phyloP scores from a whole-genome alignment of 2,329 filamentous ascomycete genomes.

The Microcyclospora tardicrescens region DNA sequence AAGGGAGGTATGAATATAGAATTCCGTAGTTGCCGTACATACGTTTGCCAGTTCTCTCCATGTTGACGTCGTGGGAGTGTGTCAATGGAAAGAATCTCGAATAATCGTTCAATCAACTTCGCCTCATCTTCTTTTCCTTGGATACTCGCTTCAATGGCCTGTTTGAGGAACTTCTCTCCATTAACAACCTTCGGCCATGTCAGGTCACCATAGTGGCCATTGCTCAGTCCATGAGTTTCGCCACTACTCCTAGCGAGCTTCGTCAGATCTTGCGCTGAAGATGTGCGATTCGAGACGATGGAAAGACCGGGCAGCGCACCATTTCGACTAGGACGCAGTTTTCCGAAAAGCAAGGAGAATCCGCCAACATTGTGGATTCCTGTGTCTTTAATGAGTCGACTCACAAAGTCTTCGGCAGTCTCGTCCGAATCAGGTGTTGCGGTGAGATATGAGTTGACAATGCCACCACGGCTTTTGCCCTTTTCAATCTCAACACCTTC shows the following conservation, averaged over 20 bases:
- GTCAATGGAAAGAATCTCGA: constrained; percentile 41
- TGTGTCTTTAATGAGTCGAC: constrained; percentile 41
- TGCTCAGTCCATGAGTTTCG: constrained; percentile 48
- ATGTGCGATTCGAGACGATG: constrained; percentile 50
- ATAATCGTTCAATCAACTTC: constrained; percentile 39
- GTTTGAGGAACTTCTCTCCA: constrained; percentile 41
- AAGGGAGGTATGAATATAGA: constrained; percentile 49
- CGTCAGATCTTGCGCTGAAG: constrained; percentile 36
- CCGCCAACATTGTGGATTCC: constrained; percentile 47
- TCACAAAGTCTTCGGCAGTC: constrained; percentile 39
- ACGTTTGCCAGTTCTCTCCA: constrained; percentile 41
- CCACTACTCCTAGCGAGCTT: constrained; percentile 37
- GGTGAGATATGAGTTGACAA: constrained; percentile 48
- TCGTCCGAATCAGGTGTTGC: constrained; percentile 27
- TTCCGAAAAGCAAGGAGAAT: constrained; percentile 49
- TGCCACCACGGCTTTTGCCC: constrained; percentile 43
- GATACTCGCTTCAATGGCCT: constrained; percentile 36
- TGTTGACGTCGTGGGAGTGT: constrained; percentile 40
- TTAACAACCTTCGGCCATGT: constrained; percentile 50
- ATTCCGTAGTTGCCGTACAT: constrained; percentile 43
- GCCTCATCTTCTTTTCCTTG: constrained; percentile 29
- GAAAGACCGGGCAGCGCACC: constrained; percentile 30
- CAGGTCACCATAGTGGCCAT: constrained; percentile 45
- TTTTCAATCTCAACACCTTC: constrained; percentile 28
- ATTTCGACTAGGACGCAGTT: constrained; percentile 22